Percentiles rank a stretch among this genome's conserved stretches.
Evolutionary conservation across 2,329 filamentous ascomycete species (phyloP).

Genomic region (Gremmenia infestans): DNA sequence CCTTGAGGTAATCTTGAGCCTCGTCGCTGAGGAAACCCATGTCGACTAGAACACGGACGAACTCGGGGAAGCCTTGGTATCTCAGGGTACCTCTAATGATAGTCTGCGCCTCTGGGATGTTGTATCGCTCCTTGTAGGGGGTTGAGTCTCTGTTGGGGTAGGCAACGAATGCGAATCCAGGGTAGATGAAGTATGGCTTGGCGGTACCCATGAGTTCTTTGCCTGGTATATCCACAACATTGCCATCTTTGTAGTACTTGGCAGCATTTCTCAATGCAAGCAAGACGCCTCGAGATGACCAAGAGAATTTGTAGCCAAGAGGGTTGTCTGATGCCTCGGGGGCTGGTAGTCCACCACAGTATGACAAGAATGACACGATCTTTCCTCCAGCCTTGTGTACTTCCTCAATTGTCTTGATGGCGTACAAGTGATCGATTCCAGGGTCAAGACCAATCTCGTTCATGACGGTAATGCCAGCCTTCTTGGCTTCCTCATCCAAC

Average conservation of each 20-base stretch:
- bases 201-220: conserved; percentile 78
- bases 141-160: conserved; percentile 93
- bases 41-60: conserved; percentile 82
- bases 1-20: conserved; percentile 58
- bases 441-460: conserved; percentile 87
- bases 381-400: conserved; percentile 87
- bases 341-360: conserved; percentile 75
- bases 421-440: conserved; percentile 68
- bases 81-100: conserved; percentile 80
- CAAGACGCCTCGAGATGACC: conserved; percentile 64
- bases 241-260: conserved; percentile 74
- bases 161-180: conserved; percentile 81
- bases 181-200: conserved; percentile 88
- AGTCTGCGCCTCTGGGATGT: conserved; percentile 86
- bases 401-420: conserved; percentile 80
- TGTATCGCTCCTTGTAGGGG: conserved; percentile 80
- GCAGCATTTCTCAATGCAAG: conserved; percentile 83
- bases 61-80: conserved; percentile 86
- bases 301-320: conserved; percentile 86
- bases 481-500: conserved; percentile 76
- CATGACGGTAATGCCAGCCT: conserved; percentile 92
- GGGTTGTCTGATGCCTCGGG: conserved; percentile 79
- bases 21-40: conserved; percentile 82
- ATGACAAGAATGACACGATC: conserved; percentile 75
- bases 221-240: conserved; percentile 61